phyloP scores from a whole-genome alignment of 2,329 filamentous ascomycete species.

The Monosporascus sp. region DNA sequence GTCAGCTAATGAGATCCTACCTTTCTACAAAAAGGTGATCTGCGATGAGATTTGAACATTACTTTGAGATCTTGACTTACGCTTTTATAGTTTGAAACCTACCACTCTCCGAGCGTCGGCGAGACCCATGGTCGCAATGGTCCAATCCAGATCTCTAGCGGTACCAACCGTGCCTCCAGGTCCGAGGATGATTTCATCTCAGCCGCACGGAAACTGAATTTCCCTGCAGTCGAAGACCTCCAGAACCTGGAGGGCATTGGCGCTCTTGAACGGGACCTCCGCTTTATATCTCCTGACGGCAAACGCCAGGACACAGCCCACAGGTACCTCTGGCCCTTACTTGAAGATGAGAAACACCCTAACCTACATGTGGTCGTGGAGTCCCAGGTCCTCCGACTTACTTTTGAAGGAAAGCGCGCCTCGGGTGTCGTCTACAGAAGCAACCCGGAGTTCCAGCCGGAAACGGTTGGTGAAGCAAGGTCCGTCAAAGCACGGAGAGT shows the following conservation, averaged over 20 bases:
- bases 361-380: slow-evolving; percentile 1
- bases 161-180: slow-evolving; percentile 31
- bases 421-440: slow-evolving; percentile 38
- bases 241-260: slow-evolving; percentile 34
- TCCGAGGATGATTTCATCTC: slow-evolving; percentile 38
- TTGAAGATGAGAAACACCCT: background rate
- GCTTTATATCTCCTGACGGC: background rate
- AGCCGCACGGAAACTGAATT: slow-evolving; percentile 36
- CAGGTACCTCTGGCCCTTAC: background rate
- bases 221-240: slow-evolving; percentile 38
- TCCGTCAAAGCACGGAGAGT: slow-evolving; percentile 43
- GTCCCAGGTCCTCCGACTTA: slow-evolving; percentile 30
- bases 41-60: background rate
- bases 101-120: slow-evolving; percentile 25
- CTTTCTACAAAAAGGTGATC: slow-evolving; percentile 38
- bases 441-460: slow-evolving; percentile 32
- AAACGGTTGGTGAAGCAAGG: too few relatives aligned
- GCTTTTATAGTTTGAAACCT: background rate
- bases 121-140: slow-evolving; percentile 38
- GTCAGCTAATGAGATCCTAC: slow-evolving; percentile 28
- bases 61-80: background rate
- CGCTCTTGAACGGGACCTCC: slow-evolving; percentile 14
- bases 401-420: slow-evolving; percentile 46
- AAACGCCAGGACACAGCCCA: background rate
- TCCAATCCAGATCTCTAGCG: slow-evolving; percentile 39